phyloP scores from a whole-genome alignment of 306 rosid genomes.

The Herpetospermum pedunculosum region DNA sequence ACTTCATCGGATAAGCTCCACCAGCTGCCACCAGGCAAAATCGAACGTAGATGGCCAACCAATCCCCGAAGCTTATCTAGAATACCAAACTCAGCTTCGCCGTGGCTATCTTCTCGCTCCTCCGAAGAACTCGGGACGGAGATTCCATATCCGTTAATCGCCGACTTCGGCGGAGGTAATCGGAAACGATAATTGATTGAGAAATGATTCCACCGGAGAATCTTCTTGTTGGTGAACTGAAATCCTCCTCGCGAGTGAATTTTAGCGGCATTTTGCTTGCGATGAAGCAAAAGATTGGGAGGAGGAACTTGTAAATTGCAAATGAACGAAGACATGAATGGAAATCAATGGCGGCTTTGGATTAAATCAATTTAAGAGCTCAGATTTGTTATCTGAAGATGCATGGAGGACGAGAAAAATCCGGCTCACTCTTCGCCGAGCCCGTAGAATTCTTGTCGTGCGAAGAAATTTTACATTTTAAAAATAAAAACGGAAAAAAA shows the following conservation, averaged over 20 bases:
- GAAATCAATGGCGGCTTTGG: neutral
- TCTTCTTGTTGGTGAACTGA: constrained; percentile 7
- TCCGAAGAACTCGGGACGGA: constrained; percentile 28
- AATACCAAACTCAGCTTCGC: constrained; percentile 17
- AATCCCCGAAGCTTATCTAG: constrained; percentile 24
- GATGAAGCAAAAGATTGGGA: constrained; percentile 16
- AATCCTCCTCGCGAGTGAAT: constrained; percentile 1
- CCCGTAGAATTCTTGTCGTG: neutral
- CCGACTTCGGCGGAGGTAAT: constrained; percentile 23
- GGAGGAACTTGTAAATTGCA: constrained; percentile 20
- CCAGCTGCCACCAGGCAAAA: constrained; percentile 78
- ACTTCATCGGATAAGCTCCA: constrained; percentile 59
- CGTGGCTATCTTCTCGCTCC: constrained; percentile 2
- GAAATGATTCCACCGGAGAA: constrained; percentile 7
- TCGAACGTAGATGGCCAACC: constrained; percentile 22
- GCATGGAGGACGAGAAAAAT: neutral
- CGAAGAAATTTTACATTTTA: neutral
- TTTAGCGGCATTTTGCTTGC: constrained; percentile 8
- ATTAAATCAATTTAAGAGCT: constrained; percentile 1
- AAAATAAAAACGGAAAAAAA: neutral
- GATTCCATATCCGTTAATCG: constrained; percentile 50
- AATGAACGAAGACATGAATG: constrained; percentile 43
- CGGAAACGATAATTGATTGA: constrained; percentile 17
- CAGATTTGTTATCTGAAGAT: neutral
- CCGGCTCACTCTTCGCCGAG: neutral